These are phyloP conservation scores for Saprolegnia diclina DNA, from an alignment of 352 stramenopile genomes.

Conservation along the genomic window DNA sequence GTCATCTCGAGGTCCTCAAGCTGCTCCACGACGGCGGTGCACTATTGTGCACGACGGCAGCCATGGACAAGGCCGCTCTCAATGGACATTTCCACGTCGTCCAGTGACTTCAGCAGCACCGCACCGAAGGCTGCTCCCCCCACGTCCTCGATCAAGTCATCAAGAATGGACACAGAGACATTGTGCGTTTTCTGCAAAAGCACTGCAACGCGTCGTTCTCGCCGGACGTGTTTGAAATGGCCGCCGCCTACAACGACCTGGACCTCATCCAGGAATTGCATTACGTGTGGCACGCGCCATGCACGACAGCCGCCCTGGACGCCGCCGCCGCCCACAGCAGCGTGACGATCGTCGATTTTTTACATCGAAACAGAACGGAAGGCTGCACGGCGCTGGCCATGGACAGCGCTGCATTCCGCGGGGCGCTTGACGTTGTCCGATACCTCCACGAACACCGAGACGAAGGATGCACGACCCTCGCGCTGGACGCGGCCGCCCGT, in stretches of 20 bases:
- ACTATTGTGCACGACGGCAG: background rate
- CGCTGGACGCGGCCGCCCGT: background rate
- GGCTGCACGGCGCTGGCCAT: background rate
- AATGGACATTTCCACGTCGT: conserved; percentile 18
- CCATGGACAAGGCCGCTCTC: background rate
- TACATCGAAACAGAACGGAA: background rate
- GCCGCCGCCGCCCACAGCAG: background rate
- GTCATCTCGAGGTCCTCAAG: conserved; percentile 9
- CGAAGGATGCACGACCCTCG: conserved; percentile 5
- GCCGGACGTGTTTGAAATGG: background rate
- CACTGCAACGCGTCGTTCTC: background rate
- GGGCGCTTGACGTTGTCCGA: background rate
- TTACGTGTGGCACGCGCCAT: background rate
- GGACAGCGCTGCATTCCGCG: background rate
- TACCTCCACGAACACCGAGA: background rate
- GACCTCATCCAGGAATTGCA: background rate
- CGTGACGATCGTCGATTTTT: background rate
- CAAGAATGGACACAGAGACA: background rate
- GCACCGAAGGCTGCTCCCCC: background rate
- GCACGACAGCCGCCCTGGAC: background rate
- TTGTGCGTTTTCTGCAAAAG: background rate
- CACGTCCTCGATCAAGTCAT: background rate
- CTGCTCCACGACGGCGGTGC: background rate
- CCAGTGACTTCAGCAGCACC: background rate
- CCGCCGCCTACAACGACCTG: background rate